phyloP scores from a whole-genome alignment of 352 stramenopile genomes.

The Phytophthora citricola region DNA sequence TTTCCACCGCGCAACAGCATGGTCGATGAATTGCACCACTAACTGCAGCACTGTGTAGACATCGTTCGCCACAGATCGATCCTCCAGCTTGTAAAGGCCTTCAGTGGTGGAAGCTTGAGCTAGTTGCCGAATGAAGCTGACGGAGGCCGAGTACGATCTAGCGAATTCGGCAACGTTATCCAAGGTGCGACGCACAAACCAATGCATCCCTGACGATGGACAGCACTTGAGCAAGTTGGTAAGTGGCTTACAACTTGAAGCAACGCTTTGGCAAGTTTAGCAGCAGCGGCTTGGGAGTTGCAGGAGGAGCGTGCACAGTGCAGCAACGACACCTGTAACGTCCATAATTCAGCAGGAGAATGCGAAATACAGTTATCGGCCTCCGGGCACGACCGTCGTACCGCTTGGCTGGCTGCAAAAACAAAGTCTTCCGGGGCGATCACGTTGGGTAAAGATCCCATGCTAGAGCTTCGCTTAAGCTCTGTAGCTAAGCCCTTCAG shows the following conservation, averaged over 20 bases:
- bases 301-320: constrained; percentile 54
- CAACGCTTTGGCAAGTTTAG: constrained; percentile 48
- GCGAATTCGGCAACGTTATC: constrained; percentile 43
- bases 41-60: constrained; percentile 33
- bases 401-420: constrained; percentile 26
- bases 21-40: constrained; percentile 42
- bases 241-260: constrained; percentile 57
- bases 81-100: constrained; percentile 28
- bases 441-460: constrained; percentile 11
- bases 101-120: constrained; percentile 31
- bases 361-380: neutral
- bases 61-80: constrained; percentile 29
- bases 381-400: constrained; percentile 25
- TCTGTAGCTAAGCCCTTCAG: constrained; percentile 20
- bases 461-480: constrained; percentile 30
- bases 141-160: constrained; percentile 42
- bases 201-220: constrained; percentile 52
- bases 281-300: constrained; percentile 47
- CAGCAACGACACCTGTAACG: constrained; percentile 52
- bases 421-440: constrained; percentile 37
- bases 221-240: constrained; percentile 35
- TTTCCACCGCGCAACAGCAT: constrained; percentile 37
- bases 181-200: constrained; percentile 57
- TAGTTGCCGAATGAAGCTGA: constrained; percentile 47
- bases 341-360: constrained; percentile 45